Base-by-base conservation (phyloP, 192 early-diverging fungal genomes). In the Pecoramyces ruminantium region DNA sequence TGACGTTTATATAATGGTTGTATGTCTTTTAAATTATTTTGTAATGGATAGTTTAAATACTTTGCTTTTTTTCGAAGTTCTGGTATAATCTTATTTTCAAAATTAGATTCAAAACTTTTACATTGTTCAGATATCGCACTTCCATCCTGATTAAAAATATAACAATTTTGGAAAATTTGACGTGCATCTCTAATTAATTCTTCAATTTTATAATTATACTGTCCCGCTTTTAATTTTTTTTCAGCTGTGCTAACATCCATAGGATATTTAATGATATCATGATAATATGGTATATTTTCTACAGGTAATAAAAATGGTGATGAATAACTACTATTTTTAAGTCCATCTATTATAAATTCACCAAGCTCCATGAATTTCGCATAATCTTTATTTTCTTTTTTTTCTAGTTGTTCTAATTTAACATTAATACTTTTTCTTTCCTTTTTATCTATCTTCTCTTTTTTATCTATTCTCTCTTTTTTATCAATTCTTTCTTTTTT, bases 201-300 rank as follows among this genome's bases (percentile, higher is more conserved):
- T 34, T 90, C 84, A 39, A 84, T 34, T 34, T 81, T 79, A 18
- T 67, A 78, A 4, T 82, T 9, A 80, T 93, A 93, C 79, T 85
- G 82, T 14, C 86, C 86, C 1, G 79, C 58, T 5, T 84, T 82
- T 27, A 93, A 79, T 79, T 93, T 93, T 29, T 86, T 83, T 18
- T 83, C 81, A 29, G 91, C 89, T 21, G 93, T 93, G 4, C 83
- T 80, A 77, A 94, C 86, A 81, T 95, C 93, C 88, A 94, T 94
- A 13, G 93, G 93, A 30, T 88, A 86, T 78, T 89, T 90, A 79
- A 93, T 91, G 0, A 93, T 83, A 12, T 87, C 84, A 51, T 88
- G 85, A 85, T 93, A 93, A 9, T 86, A 86, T 13, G 90, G 90
- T 78, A 91, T 88, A n/a, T 90, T 90, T 58, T 91, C 91, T 21